These are phyloP conservation scores for Moniliella sp. DNA, from an alignment of 1,284 basidiomycete genomes.

Conservation along the genomic window DNA sequence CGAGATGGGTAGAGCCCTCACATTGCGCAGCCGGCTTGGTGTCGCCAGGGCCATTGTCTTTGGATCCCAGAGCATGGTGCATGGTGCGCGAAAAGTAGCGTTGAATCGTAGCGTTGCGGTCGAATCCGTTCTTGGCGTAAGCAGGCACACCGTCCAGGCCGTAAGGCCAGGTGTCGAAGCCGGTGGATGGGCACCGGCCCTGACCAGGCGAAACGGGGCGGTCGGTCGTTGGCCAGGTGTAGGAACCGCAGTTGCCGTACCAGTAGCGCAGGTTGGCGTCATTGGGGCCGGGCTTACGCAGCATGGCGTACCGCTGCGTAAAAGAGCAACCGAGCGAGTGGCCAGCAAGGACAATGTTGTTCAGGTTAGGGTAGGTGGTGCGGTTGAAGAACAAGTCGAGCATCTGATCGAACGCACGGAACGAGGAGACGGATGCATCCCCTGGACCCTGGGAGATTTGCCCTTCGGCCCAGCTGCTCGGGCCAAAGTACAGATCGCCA, in stretches of 20 bases:
- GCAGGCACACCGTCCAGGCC: slow-evolving; percentile 8
- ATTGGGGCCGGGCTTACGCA: slow-evolving; percentile 9
- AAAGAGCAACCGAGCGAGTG: slow-evolving; percentile 21
- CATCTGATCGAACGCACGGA: slow-evolving; percentile 15
- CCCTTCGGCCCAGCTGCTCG: slow-evolving; percentile 1
- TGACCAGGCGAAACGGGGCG: slow-evolving; percentile 5
- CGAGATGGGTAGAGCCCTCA: slow-evolving; percentile 15
- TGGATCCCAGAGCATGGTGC: slow-evolving; percentile 12
- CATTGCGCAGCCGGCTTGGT: slow-evolving; percentile 19
- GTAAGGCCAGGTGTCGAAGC: slow-evolving; percentile 14
- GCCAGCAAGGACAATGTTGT: slow-evolving; percentile 17
- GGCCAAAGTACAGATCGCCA: slow-evolving; percentile 10
- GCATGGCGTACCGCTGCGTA: slow-evolving; percentile 22
- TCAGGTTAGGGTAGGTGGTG: slow-evolving; percentile 15
- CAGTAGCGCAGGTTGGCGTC: slow-evolving; percentile 12
- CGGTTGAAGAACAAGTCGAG: slow-evolving; percentile 17
- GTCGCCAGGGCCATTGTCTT: slow-evolving; percentile 16
- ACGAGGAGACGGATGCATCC: slow-evolving; percentile 6
- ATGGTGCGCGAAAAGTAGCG: slow-evolving; percentile 12
- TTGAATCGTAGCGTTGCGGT: slow-evolving; percentile 3
- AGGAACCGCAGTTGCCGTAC: slow-evolving; percentile 22
- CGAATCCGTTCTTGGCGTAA: slow-evolving; percentile 4
- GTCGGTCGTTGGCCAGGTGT: slow-evolving; percentile 9
- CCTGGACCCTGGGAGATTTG: neutral
- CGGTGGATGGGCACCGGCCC: slow-evolving; percentile 1